Evolutionary conservation across 208 protist species (phyloP), one percentile per base, ranked within the genome.

Genomic region (Crithidia fasciculata): DNA sequence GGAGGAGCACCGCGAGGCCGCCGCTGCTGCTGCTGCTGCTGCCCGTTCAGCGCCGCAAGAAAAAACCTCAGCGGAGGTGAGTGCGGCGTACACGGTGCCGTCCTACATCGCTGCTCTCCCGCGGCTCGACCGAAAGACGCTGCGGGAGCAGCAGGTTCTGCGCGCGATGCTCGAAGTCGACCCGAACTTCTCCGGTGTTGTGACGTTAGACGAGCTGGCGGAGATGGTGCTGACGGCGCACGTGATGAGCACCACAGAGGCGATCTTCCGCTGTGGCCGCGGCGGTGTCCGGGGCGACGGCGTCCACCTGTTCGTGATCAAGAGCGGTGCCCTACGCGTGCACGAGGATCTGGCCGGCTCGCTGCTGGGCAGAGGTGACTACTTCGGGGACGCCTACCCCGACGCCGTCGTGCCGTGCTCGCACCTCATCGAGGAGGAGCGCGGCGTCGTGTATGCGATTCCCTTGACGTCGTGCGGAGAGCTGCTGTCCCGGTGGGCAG

Each of bases 71-170:
- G 15, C 44, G 3, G 66, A 13, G n/a, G 8, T 57, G 40, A 18
- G 52, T 3, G 39, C 9, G 12, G 50, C 12, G 0, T 68, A 63
- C 78, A 19, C 53, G 36, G n/a, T 91, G 19, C 78, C 84, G 2
- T 16, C 57, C 5, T 72, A 69, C 37, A 61, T 87, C 10, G 43
- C 71, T 2, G 40, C 65, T 2, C 80, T 91, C 5, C 82, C 82
- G 10, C 58, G 55, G 36, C 36, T 85, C 2, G 89, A 94, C 65
- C 76, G 86, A n/a, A 94, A 94, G 71, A 92, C 89, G 36, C 52
- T 89, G 49, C 72, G 74, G 16, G 89, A 92, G 60, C 89, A 92
- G 64, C 89, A 94, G 74, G 41, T 89, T 39, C 68, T 94, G 47
- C 72, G 85, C 15, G 74, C 74, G 15, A 58, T 94, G 39, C 76